phyloP scores from a whole-genome alignment of 129 eudicot genomes.

The Chrysanthemum lavandulifolium region DNA sequence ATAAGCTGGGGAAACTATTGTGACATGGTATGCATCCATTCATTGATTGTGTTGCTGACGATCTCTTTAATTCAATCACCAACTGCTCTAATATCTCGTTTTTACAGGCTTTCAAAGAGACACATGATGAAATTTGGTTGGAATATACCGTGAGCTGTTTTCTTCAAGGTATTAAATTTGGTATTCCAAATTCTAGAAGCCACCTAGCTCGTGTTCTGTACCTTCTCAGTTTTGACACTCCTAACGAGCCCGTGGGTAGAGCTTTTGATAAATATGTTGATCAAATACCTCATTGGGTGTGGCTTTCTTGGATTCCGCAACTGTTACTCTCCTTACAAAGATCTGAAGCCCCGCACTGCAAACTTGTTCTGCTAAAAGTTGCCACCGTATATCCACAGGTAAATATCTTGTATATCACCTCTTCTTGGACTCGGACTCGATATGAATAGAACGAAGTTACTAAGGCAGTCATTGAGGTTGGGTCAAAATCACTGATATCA shows the following conservation, averaged over 20 bases:
- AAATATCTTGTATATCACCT: conserved; percentile 1
- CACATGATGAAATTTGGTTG: conserved; percentile 93
- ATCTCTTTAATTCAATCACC: conserved; percentile 13
- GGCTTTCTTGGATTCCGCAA: conserved; percentile 99
- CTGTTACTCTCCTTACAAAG: conserved; percentile 87
- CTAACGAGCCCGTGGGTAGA: conserved; percentile 87
- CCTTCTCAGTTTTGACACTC: conserved; percentile 97
- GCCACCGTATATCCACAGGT: conserved; percentile 95
- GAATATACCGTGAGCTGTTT: conserved; percentile 97
- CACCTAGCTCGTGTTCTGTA: conserved; percentile 94
- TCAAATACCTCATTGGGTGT: conserved; percentile 96
- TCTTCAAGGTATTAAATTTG: conserved; percentile 94
- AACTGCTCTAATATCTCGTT: conserved; percentile 16
- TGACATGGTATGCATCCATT: conserved; percentile 69
- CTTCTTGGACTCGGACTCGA: neutral
- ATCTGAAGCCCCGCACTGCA: conserved; percentile 93
- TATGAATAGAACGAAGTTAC: too few relatives aligned
- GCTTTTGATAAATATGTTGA: conserved; percentile 92
- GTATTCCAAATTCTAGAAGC: conserved; percentile 90
- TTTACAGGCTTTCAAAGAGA: conserved; percentile 82
- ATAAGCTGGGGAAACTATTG: conserved; percentile 99
- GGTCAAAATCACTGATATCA: too few relatives aligned
- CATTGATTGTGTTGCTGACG: neutral
- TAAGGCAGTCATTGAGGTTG: too few relatives aligned
- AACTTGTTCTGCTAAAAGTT: conserved; percentile 83